Evolutionary conservation across 345 rosid species (phyloP).

Genomic region (Lepidium aucheri): DNA sequence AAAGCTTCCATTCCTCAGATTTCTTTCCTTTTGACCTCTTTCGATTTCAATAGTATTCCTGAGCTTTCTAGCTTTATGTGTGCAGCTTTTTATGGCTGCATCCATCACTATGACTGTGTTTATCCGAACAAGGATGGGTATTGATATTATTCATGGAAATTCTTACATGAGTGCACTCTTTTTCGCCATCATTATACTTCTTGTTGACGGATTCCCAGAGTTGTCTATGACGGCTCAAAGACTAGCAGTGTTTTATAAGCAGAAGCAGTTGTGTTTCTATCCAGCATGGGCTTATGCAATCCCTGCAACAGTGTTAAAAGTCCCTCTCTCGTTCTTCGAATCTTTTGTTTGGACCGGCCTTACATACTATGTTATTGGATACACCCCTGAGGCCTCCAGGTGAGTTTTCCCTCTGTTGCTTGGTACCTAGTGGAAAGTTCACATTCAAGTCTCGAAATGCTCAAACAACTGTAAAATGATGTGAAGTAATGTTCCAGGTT

Average conservation of each 20-base stretch:
- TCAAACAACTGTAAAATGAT: neutral
- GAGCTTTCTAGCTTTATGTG: conserved; percentile 13
- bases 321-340: conserved; percentile 57
- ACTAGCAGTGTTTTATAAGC: conserved; percentile 90
- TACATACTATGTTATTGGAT: conserved; percentile 73
- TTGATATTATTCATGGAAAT: conserved; percentile 56
- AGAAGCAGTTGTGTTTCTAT: conserved; percentile 70
- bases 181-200: conserved; percentile 38
- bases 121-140: conserved; percentile 66
- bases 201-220: conserved; percentile 84
- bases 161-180: conserved; percentile 63
- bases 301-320: conserved; percentile 76
- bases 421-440: neutral
- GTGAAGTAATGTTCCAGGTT: conserved; percentile 37
- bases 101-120: conserved; percentile 52
- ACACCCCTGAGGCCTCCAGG: conserved; percentile 66
- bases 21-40: conserved; percentile 10
- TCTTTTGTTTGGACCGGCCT: conserved; percentile 55
- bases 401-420: conserved; percentile 17
- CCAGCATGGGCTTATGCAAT: conserved; percentile 89
- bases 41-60: neutral
- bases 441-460: neutral
- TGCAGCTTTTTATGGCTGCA: conserved; percentile 53
- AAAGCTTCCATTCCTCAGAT: neutral
- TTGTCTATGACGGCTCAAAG: conserved; percentile 64